Base-by-base conservation (phyloP, 2,329 filamentous ascomycete genomes). In the Fusarium chuoi region DNA sequence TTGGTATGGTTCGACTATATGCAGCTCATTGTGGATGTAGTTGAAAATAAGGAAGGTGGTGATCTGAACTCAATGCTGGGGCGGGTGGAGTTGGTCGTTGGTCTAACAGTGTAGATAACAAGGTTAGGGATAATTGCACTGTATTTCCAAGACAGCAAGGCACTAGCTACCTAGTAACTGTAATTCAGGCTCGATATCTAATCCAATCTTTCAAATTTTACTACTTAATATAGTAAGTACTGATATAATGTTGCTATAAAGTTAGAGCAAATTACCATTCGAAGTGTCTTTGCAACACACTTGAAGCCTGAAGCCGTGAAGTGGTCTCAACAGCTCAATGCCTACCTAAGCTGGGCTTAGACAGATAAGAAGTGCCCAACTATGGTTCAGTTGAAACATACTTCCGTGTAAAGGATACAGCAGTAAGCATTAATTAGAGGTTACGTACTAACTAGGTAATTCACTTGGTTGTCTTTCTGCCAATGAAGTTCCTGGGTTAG, bases 31-130 rank as follows among this genome's bases (percentile, higher is more conserved):
- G 63, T n/a, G 59, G 39, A 35, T 75, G 75, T 70, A 48, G 74
- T 78, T 73, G 63, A 65, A 49, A 49, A 48, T 65, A 62, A 72
- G 51, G 56, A 62, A 73, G 65, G 60, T 75, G 65, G 60, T 75
- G 72, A 76, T 73, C 63, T 58, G 62, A 68, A 61, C 59, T 68
- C 55, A 58, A 75, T 71, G 68, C 67, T 75, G 76, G 74, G 76
- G 76, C 75, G 65, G 63, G 76, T 75, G 63, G 73, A 71, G 57
- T 70, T 65, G 28, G 20, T 17, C 14, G 57, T 70, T 65, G 28
- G 20, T 17, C 14, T 45, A 26, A 74, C 62, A 65, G 66, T 72
- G 54, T 24, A 9, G 15, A 17, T 35, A 35, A 22, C 5, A 26
- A 36, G 3, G 13, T 36, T 26, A 14, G 13, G 26, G 33, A 5